Base-by-base conservation (phyloP, 164 flowering plant species). In the Chimonanthus salicifolius region DNA sequence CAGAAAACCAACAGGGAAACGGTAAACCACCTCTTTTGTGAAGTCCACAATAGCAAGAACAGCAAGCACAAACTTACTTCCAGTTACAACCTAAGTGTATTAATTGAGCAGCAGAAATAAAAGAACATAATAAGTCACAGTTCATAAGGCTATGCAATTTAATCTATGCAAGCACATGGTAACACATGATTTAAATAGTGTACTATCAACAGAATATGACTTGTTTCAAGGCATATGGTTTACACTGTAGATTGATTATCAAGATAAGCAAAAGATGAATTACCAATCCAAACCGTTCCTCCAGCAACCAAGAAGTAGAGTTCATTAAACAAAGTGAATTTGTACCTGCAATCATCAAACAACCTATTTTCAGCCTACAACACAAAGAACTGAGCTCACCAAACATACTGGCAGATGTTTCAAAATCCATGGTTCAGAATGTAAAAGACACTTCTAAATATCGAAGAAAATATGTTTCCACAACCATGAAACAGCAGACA, bases 201-300 rank as follows among this genome's bases (percentile, higher is more conserved):
- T 33, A 33, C 33, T 1, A 33, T 33, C 33, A 33, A 33, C 33
- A 33, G 33, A 33, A 33, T 33, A 33, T 33, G 33, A 33, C 33
- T 33, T 33, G 33, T 33, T 33, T 33, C 33, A 33, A 33, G 33
- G 33, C 33, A 33, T 33, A 33, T 33, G 33, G 33, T 33, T 33
- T 33, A 63, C 21, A 45, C 44, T 33, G 68, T 48, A 65, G 46
- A 65, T 65, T 65, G 46, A 65, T 65, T 65, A 65, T 47, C n/a
- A 13, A 33, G 44, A 65, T 65, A 43, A 16, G 18, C 16, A 20
- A 11, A 67, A 44, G 62, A 13, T 74, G 73, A 4, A 51, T 60
- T 88, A 95, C 99, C 99, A 10, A 87, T 94, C 99, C 98, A 96
- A 74, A 96, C 85, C 60, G 99, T 94, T 74, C 99, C 99, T 51